Percentiles rank a stretch among this genome's conserved stretches.
Evolutionary conservation across 371 early-diverging fungal species (phyloP).

Genomic region (Saksenaea oblongispora): DNA sequence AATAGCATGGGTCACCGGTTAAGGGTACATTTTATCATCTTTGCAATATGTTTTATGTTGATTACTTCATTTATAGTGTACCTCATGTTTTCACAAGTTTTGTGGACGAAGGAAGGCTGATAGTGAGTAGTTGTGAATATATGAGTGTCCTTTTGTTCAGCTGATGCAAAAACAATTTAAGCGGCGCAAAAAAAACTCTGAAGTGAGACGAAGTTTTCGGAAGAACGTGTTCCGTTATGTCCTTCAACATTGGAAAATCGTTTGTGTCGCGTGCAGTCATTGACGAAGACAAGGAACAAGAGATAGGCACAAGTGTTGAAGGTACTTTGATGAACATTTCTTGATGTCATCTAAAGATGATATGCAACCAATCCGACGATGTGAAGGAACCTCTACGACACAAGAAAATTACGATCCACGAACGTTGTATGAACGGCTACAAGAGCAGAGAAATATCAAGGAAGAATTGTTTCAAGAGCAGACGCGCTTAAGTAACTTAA

Average conservation of each 20-base stretch:
- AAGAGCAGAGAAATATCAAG: conserved; percentile 71
- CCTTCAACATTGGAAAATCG: conserved; percentile 36
- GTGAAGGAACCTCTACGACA: conserved; percentile 29
- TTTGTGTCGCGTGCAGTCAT: conserved; percentile 43
- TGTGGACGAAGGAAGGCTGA: too few species aligned
- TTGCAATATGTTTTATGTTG: too few species aligned
- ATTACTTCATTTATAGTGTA: too few species aligned
- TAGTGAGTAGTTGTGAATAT: too few species aligned
- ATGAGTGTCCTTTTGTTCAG: too few species aligned
- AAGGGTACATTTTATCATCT: too few species aligned
- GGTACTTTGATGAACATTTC: conserved; percentile 8
- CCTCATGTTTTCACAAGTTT: too few species aligned
- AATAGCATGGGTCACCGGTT: too few species aligned
- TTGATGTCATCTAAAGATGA: background rate
- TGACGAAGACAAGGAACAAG: conserved; percentile 23
- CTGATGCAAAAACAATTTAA: too few species aligned
- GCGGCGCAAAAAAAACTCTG: too few species aligned
- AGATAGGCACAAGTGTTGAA: conserved; percentile 21
- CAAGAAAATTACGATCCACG: conserved; percentile 75
- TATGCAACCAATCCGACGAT: background rate
- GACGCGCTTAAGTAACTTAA: conserved; percentile 68
- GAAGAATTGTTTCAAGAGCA: conserved; percentile 71
- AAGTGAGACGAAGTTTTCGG: too few species aligned
- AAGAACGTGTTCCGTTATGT: conserved; percentile 13
- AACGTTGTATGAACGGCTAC: conserved; percentile 77